Evolutionary conservation across 1,284 basidiomycete genomes (phyloP), one percentile per base, ranked within the genome.

Genomic region (Sporisorium iseilematis-ciliati): DNA sequence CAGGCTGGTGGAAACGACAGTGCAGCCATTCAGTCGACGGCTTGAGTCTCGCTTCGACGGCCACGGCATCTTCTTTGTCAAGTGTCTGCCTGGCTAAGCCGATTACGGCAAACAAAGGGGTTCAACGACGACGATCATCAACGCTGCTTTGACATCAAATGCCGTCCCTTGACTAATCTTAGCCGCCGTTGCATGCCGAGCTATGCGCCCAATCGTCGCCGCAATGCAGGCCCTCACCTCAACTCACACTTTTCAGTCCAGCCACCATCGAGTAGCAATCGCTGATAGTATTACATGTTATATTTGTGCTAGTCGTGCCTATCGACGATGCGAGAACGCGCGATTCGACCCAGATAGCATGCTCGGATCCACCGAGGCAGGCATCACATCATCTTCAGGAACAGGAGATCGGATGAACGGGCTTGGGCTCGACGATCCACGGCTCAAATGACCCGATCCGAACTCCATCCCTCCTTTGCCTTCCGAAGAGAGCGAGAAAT

Each of bases 321-420:
- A 21, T 63, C 68, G 63, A 29, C 68, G 63, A 21, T 57, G 53
- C 14, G 53, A 35, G 52, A 56, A 31, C 12, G 45, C 51, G 0
- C 71, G 65, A 2, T 52, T 57, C 18, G 66, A 65, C 16, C 66
- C 66, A 43, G 63, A 76, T n/a, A 76, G 59, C 69, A 76, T 72
- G 46, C 69, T 72, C 52, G 74, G 74, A 42, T 76, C 74, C 16
- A 76, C 74, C 56, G 74, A 76, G 3, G 74, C 74, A 21, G 74
- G 74, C 65, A 76, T 76, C 55, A 57, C 53, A 41, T 65, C 65
- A 31, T 72, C 68, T 45, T 72, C 65, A 11, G 65, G 62, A 20
- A 72, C 53, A 7, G 74, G 74, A 41, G 74, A 76, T 29, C 69
- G 65, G 49, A 76, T 76, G 59, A 76, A 76, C 4, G 74, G 74